Conservation (phyloP, 73 alveolate species). For the Uronychia setigera region DNA sequence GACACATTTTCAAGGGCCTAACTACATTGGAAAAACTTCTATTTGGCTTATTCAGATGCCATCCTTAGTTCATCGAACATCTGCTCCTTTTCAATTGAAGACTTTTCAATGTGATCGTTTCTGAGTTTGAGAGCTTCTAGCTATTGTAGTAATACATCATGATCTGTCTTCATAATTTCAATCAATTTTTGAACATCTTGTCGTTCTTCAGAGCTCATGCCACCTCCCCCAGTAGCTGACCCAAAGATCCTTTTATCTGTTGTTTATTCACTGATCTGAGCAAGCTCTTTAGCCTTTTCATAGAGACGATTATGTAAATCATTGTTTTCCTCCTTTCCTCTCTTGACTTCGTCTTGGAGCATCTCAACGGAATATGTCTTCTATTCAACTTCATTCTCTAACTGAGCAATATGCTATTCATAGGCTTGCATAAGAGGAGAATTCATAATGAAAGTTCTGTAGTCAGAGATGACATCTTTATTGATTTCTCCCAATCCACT, state of each 20-base stretch:
- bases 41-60: conserved; percentile 38
- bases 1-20: conserved; percentile 31
- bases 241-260: neutral
- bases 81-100: conserved; percentile 52
- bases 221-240: conserved; percentile 7
- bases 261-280: neutral
- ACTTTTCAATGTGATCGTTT: conserved; percentile 51
- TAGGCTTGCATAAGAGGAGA: conserved; percentile 49
- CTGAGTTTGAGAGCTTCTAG: conserved; percentile 38
- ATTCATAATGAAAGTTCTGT: conserved; percentile 18
- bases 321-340: conserved; percentile 36
- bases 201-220: conserved; percentile 24
- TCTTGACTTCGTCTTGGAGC: conserved; percentile 38
- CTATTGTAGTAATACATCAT: conserved; percentile 55
- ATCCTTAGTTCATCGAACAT: conserved; percentile 50
- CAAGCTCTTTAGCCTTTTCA: conserved; percentile 9
- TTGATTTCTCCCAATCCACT: conserved; percentile 6
- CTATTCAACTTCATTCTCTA: conserved; percentile 41
- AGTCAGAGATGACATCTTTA: conserved; percentile 14
- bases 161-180: conserved; percentile 48
- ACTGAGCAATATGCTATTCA: conserved; percentile 42
- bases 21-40: conserved; percentile 12
- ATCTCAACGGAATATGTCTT: conserved; percentile 12
- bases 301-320: conserved; percentile 21
- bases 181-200: conserved; percentile 44